A percentile compares a stretch with the other conserved stretches of the same genome.
Conservation (phyloP, 2,329 filamentous ascomycete genomes). For the Colletotrichum neosansevieriae region DNA sequence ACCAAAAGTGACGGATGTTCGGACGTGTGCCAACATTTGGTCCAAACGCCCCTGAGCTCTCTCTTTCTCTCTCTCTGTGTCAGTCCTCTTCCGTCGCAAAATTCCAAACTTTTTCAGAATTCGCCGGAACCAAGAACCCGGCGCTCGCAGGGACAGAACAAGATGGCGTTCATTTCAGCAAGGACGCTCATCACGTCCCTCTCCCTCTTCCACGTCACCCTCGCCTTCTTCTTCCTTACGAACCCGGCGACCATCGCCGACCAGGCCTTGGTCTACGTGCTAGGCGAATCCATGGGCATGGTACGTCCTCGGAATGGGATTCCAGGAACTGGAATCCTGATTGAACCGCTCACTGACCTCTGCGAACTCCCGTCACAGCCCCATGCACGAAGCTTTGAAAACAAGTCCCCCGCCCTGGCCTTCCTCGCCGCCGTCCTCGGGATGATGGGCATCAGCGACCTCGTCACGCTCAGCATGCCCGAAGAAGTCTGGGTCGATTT, state of each 20-base stretch:
- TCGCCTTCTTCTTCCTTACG: slow-evolving; percentile 86
- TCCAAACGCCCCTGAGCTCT: background rate
- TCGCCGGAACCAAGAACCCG: background rate
- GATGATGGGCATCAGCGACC: slow-evolving; percentile 70
- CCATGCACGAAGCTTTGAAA: slow-evolving; percentile 74
- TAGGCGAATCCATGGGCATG: slow-evolving; percentile 87
- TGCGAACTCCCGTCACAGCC: slow-evolving; percentile 58
- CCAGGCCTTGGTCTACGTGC: slow-evolving; percentile 82
- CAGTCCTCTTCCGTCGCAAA: background rate
- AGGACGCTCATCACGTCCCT: slow-evolving; percentile 85
- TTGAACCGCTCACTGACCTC: background rate
- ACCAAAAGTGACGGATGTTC: slow-evolving; percentile 10
- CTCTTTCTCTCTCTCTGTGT: background rate
- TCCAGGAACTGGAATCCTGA: no score
- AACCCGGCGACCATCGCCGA: slow-evolving; percentile 79
- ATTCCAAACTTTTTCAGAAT: background rate
- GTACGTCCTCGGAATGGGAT: slow-evolving; percentile 59
- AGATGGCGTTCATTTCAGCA: slow-evolving; percentile 85
- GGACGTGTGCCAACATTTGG: background rate
- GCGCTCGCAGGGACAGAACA: slow-evolving; percentile 37
- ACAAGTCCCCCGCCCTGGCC: slow-evolving; percentile 77
- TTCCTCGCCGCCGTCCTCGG: slow-evolving; percentile 78
- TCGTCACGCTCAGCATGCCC: slow-evolving; percentile 75
- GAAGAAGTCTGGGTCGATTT: slow-evolving; percentile 73
- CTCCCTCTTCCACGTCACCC: slow-evolving; percentile 85